Evolutionary conservation across 169 alveolate species (phyloP), one percentile per base, ranked within the genome.

Genomic region (Plasmodium cynomolgi): DNA sequence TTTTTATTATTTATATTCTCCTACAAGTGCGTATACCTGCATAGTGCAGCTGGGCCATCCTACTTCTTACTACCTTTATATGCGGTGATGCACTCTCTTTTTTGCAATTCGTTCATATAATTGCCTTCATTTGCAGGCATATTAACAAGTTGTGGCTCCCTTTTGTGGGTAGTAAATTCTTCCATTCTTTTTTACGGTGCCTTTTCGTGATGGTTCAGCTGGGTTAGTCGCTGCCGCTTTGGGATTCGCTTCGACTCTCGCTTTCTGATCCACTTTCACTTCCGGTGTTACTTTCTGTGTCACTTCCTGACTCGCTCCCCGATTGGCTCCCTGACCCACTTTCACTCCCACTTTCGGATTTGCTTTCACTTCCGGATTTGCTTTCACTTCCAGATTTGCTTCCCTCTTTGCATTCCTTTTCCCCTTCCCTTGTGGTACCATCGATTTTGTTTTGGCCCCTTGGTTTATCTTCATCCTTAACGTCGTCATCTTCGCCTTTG

Each of bases 221-320:
- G 77, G 62, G 31, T 41, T 34, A 0, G 1, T 68, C 81, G 72
- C 75, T 83, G 68, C 73, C 39, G 44, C 33, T 44, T 23, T 83
- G 68, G 80, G 91, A 26, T 39, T 82, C 91, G 54, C 75, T 26
- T 6, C 37, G 56, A 72, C 79, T 34, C 8, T 39, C 80, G 7
- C 62, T 33, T 23, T 33, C 68, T 3, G 58, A 31, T 26, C 23
- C 81, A 33, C 81, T 41, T 2, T 84, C 92, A 5, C 83, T 50
- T 72, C 74, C 34, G 0, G 31, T 23, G 1, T 31, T 71, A 20
- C 72, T 81, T 26, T 31, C 68, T 2, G 37, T 5, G 50, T 81
- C 88, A 50, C 79, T 68, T 44, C 44, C 83, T 1, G 11, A 5
- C 0, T 84, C 92, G 1, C 72, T 56, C 6, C 72, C 26, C 0